Evolutionary conservation across 106 monocot species (phyloP), one percentile per base, ranked within the genome.

Genomic region (Dioscorea dumetorum): DNA sequence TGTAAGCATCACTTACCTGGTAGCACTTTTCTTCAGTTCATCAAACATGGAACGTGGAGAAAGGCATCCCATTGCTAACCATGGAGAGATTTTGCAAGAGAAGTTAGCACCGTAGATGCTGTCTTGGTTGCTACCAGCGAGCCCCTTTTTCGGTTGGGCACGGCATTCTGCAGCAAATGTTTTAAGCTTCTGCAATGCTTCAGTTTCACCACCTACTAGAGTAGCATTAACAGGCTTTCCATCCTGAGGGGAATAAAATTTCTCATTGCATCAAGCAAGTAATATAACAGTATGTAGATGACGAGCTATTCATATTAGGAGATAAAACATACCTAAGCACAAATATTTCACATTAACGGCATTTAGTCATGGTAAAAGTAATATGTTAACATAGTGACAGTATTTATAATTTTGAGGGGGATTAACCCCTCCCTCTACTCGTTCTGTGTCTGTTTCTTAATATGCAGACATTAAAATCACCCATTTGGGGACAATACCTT

Each of bases 71-170:
- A 73, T 85, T 28, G 93, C 87, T 64, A 99, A 67, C 99, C 99
- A 99, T 32, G 99, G 93, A 22, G 99, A 99, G 48, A 99, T 99
- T 81, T 99, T 99, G 81, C 99, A 99, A 0, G 99, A 99, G 81
- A 99, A 99, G 77, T 93, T 99, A 28, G 99, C 93, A 80, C 99
- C 99, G 81, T 90, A 90, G 19, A 99, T 85, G 63, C 93, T 93
- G 49, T 89, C 92, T 31, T 69, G 67, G 50, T 72, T 71, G 31
- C 53, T 61, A 61, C 81, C 74, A 22, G 80, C 80, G 62, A 53
- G 31, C 14, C 52, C 75, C 63, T 81, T 90, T 33, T 83, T 85
- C 13, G 86, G 81, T 64, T 90, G 90, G 11, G 85, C 79, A 61
- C 57, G 49, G 33, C 81, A 93, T 80, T 99, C 99, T 8, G 77